Evolutionary conservation across 2,329 filamentous ascomycete species (phyloP).

Genomic region (Dothistroma septosporum): DNA sequence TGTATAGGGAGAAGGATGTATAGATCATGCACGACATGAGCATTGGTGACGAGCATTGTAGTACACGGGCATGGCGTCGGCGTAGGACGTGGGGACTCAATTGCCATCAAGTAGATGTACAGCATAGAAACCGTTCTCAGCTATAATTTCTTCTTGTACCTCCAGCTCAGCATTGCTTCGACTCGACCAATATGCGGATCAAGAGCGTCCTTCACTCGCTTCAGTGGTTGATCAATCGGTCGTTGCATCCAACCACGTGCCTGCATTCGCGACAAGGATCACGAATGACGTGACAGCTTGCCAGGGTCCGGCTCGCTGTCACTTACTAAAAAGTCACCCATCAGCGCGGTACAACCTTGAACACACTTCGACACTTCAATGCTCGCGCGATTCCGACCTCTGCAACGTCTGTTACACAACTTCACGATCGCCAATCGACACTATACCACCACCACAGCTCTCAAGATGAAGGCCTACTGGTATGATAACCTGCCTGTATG

Average conservation of each 20-base stretch:
- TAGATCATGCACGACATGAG: neutral
- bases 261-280: neutral
- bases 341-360: neutral
- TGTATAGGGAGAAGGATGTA: constrained; percentile 21
- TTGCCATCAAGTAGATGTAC: neutral
- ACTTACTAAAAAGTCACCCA: neutral
- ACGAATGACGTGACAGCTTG: neutral
- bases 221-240: neutral
- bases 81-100: neutral
- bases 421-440: neutral
- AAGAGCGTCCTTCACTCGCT: neutral
- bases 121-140: neutral
- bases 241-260: neutral
- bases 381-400: neutral
- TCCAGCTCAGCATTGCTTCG: neutral
- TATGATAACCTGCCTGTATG: constrained; percentile 62
- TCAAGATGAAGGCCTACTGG: constrained; percentile 66
- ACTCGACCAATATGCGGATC: neutral
- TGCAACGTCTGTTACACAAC: neutral
- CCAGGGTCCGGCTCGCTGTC: neutral
- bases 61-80: neutral
- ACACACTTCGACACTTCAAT: neutral
- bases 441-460: constrained; percentile 3
- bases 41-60: neutral
- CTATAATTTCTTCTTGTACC: neutral